Evolutionary conservation across 768 basidiomycete species (phyloP), one percentile per base, ranked within the genome.

Genomic region (Phlegmacium glaucopus): DNA sequence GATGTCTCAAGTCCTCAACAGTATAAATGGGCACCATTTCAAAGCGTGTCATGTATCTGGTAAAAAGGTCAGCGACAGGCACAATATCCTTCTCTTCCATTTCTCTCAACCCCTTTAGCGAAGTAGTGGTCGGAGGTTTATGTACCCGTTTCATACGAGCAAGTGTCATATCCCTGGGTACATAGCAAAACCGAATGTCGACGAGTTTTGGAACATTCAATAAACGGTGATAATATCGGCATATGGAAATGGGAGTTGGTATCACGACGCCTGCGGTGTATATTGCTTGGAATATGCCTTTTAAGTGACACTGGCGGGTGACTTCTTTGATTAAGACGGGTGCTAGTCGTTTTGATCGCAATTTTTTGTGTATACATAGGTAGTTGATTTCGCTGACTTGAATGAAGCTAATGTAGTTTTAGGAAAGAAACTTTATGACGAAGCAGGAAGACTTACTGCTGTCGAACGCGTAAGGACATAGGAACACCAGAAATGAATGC

Each of bases 321-420:
- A 98, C 87, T 61, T 99, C 96, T 64, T 96, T 96, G 70, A 99
- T 98, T 42, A 99, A 77, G 10, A 98, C 90, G 1, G 96, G 96
- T 0, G 96, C 86, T 17, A 98, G 74, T 34, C 96, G 87, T 64
- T 97, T 97, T 0, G 92, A 90, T 13, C 96, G 87, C 29, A 98
- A 72, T 67, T 96, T 97, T 74, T 99, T 99, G 78, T 96, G 94
- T 1, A 97, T 85, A 59, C 93, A 95, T 42, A 99, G 85, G 68
- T 90, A 98, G 66, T 98, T 99, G 72, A 99, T 94, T 67, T 98
- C 96, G 63, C 84, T 85, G 35, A 83, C 81, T 25, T 67, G 70
- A 60, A 98, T 76, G 5, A 73, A 67, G 29, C 48, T 57, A 55
- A 17, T 29, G 40, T 9, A n/a, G 49, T 39, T 17, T 38, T 15